These are phyloP conservation scores for Caulochytrium protostelioides DNA, from an alignment of 371 early-diverging fungal genomes.

Conservation along the genomic window DNA sequence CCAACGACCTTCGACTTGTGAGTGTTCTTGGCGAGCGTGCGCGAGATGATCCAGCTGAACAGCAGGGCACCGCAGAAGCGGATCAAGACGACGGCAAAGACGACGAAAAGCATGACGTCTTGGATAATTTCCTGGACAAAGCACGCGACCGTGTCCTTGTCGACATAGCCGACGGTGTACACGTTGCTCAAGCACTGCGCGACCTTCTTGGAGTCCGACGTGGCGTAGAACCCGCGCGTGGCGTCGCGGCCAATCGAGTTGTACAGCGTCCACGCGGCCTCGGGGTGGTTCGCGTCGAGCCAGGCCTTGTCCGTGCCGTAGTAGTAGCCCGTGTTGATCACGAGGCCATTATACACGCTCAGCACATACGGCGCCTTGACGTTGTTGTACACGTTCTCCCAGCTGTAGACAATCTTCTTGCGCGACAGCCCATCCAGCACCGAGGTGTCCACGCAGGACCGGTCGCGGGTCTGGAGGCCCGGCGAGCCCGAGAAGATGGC, in stretches of 20 bases:
- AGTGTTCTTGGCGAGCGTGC: constrained; percentile 5
- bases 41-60: constrained; percentile 25
- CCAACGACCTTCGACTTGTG: neutral
- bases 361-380: constrained; percentile 8
- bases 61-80: constrained; percentile 27
- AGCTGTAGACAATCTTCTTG: constrained; percentile 10
- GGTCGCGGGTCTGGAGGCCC: constrained; percentile 3
- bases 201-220: neutral
- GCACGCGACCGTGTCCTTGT: constrained; percentile 13
- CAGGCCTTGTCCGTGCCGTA: neutral
- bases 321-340: constrained; percentile 13
- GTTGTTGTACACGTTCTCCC: constrained; percentile 11
- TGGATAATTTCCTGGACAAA: constrained; percentile 14
- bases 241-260: constrained; percentile 7
- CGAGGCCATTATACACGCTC: constrained; percentile 16
- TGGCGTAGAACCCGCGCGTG: constrained; percentile 3
- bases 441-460: constrained; percentile 3
- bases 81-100: constrained; percentile 17
- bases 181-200: constrained; percentile 12
- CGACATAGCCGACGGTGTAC: constrained; percentile 17
- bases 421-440: constrained; percentile 5
- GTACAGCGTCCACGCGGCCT: neutral
- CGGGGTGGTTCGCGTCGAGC: neutral
- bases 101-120: constrained; percentile 13
- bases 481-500: constrained; percentile 10